These are phyloP conservation scores for Didymella exigua DNA, from an alignment of 2,329 filamentous ascomycete genomes.

Conservation along the genomic window DNA sequence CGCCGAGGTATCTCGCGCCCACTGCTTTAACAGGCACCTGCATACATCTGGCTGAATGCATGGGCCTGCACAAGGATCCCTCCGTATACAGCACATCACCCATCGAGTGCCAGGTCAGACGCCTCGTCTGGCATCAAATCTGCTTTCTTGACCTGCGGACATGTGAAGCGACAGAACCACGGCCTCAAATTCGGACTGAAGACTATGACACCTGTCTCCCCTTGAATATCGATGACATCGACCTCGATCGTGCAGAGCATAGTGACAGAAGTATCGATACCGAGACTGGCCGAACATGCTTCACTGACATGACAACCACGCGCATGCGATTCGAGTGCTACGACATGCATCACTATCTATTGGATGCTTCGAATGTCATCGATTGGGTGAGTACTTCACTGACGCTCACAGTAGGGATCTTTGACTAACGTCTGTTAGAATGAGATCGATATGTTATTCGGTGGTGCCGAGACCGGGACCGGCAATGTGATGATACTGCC, in stretches of 20 bases:
- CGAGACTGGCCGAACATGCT: constrained; percentile 58
- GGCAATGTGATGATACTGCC: constrained; percentile 44
- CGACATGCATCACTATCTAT: constrained; percentile 71
- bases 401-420: neutral
- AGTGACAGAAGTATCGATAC: constrained; percentile 44
- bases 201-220: constrained; percentile 78
- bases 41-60: constrained; percentile 76
- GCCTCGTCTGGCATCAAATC: constrained; percentile 77
- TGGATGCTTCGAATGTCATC: constrained; percentile 56
- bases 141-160: constrained; percentile 78
- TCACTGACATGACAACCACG: constrained; percentile 71
- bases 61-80: constrained; percentile 76
- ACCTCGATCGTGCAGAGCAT: constrained; percentile 55
- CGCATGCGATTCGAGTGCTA: constrained; percentile 74
- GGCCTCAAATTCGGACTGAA: constrained; percentile 71
- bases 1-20: constrained; percentile 72
- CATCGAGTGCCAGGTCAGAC: constrained; percentile 72
- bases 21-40: constrained; percentile 73
- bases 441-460: constrained; percentile 55
- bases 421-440: constrained; percentile 39
- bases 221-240: constrained; percentile 70
- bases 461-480: constrained; percentile 34
- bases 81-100: constrained; percentile 68
- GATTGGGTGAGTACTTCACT: constrained; percentile 63
- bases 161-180: constrained; percentile 74